Percentiles rank a stretch among this genome's conserved stretches.
Conservation (phyloP, 139 green algal species). For the Volvox reticuliferus region DNA sequence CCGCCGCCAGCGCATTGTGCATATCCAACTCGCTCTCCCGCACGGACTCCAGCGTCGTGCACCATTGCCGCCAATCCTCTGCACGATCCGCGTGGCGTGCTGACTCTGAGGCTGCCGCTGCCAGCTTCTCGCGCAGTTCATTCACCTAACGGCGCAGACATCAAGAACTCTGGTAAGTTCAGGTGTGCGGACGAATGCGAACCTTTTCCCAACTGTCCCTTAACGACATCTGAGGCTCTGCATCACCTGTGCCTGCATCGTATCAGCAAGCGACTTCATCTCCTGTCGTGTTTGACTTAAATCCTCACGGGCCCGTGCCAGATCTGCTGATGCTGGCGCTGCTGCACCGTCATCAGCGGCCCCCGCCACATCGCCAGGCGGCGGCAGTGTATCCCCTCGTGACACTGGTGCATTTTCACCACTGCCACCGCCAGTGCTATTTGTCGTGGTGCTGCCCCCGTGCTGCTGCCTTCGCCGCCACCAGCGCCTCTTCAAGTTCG, state of each 20-base stretch:
- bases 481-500: not conserved
- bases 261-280: not conserved
- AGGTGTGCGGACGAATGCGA: too few relatives aligned
- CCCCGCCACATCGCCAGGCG: not conserved
- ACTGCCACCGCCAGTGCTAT: not conserved
- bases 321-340: not conserved
- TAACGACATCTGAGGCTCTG: too few relatives aligned
- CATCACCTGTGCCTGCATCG: constrained; percentile 47
- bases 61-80: constrained; percentile 32
- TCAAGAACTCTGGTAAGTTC: too few relatives aligned
- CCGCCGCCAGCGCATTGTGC: constrained; percentile 18
- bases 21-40: constrained; percentile 28
- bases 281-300: constrained; percentile 47
- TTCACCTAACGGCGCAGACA: constrained; percentile 18
- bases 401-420: not conserved
- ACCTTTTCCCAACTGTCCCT: too few relatives aligned
- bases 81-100: constrained; percentile 12
- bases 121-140: constrained; percentile 44
- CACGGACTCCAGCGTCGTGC: constrained; percentile 22
- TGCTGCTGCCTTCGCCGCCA: not conserved
- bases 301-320: constrained; percentile 25
- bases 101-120: constrained; percentile 6
- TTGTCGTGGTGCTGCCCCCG: not conserved
- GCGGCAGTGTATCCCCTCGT: constrained; percentile 9
- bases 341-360: not conserved